These are phyloP conservation scores for Gossypium thurberi DNA, from an alignment of 345 rosid genomes.

Conservation along the genomic window DNA sequence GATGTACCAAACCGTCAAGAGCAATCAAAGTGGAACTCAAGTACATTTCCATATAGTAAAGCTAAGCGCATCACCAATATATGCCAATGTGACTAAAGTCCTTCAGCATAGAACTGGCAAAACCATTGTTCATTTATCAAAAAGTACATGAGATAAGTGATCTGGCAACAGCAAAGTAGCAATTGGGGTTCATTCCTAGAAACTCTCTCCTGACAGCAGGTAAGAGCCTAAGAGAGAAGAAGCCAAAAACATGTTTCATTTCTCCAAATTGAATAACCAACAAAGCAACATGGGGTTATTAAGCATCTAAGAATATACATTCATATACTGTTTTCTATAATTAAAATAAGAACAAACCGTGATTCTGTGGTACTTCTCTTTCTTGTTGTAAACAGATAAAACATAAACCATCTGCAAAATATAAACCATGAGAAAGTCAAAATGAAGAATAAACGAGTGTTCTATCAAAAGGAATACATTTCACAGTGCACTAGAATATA, in stretches of 20 bases:
- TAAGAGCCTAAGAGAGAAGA: not conserved
- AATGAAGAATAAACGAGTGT: not conserved
- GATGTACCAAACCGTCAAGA: not conserved
- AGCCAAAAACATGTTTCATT: not conserved
- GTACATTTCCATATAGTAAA: not conserved
- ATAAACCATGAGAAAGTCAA: slow-evolving; percentile 13
- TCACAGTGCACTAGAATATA: not conserved
- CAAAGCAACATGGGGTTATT: not conserved
- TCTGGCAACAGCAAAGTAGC: not conserved
- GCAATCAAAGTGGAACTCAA: not conserved
- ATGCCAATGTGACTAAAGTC: not conserved
- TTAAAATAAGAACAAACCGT: slow-evolving; percentile 48
- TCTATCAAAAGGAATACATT: not conserved
- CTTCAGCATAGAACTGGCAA: not conserved
- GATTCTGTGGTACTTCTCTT: slow-evolving; percentile 79
- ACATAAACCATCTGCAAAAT: slow-evolving; percentile 92
- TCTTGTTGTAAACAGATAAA: slow-evolving; percentile 84
- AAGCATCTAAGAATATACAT: slow-evolving; percentile 11
- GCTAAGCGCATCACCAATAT: not conserved
- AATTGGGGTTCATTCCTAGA: not conserved
- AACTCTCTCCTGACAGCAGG: not conserved
- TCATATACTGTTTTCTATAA: not conserved
- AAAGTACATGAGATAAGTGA: slow-evolving; percentile 5
- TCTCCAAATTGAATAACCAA: not conserved
- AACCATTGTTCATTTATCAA: not conserved